Evolutionary conservation across 352 stramenopile genomes (phyloP).

Genomic region (Thalassiosira mediterranea): DNA sequence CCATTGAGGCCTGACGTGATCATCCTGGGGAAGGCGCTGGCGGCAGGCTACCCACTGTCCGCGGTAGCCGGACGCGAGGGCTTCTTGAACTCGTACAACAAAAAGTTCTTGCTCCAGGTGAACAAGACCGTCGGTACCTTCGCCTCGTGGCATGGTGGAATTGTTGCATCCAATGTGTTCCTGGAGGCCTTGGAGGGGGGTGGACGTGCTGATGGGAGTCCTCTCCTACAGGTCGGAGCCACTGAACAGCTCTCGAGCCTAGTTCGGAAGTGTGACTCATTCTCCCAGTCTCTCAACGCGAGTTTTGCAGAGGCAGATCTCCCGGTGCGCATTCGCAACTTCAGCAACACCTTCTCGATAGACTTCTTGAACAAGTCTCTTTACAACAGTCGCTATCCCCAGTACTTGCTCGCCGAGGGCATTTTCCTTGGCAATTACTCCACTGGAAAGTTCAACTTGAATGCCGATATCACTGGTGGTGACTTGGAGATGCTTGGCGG

Average conservation of each 20-base stretch:
- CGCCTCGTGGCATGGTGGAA: conserved; percentile 54
- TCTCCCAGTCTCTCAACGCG: conserved; percentile 38
- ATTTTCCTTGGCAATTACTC: conserved; percentile 68
- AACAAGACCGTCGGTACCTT: conserved; percentile 65
- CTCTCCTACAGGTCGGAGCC: conserved; percentile 14
- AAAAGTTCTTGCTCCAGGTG: conserved; percentile 59
- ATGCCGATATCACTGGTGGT: conserved; percentile 30
- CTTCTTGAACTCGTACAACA: conserved; percentile 60
- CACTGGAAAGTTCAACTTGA: conserved; percentile 64
- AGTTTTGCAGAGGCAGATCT: conserved; percentile 23
- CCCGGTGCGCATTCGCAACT: conserved; percentile 59
- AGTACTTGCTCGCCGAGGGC: conserved; percentile 58
- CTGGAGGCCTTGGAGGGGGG: conserved; percentile 46
- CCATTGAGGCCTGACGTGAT: conserved; percentile 55
- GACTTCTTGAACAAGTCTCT: conserved; percentile 52
- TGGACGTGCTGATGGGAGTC: no score
- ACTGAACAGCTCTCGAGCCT: conserved; percentile 40
- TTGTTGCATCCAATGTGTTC: conserved; percentile 62
- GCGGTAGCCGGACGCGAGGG: conserved; percentile 42
- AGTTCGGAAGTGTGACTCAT: conserved; percentile 48
- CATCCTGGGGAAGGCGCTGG: conserved; percentile 56
- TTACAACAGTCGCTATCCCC: conserved; percentile 59
- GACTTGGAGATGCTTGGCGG: conserved; percentile 40
- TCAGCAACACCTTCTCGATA: conserved; percentile 62
- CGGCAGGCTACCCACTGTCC: conserved; percentile 56